Evolutionary conservation across 305 asterid genomes (phyloP).

Genomic region (Rubia tinctorum): DNA sequence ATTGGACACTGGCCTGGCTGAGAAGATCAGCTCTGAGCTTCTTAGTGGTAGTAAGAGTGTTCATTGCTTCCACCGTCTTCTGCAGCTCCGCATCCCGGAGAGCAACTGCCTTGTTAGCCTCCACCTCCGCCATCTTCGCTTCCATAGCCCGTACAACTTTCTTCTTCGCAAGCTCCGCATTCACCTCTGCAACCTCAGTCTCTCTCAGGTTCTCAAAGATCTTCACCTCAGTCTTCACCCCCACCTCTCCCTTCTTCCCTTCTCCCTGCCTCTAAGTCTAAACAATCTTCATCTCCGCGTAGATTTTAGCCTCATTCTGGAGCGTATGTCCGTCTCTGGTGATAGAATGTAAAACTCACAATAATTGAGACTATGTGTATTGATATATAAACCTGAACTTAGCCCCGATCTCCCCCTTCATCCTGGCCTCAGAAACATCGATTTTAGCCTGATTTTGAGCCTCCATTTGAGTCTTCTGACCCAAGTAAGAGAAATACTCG

Average conservation of each 20-base stretch:
- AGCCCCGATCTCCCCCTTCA: conserved; percentile 52
- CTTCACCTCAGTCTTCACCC: conserved; percentile 46
- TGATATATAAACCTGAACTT: conserved; percentile 13
- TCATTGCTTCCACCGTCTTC: conserved; percentile 52
- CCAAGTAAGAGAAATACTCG: conserved; percentile 56
- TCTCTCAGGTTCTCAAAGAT: conserved; percentile 46
- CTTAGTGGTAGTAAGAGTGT: conserved; percentile 28
- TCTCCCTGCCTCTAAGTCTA: conserved; percentile 49
- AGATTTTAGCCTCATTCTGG: conserved; percentile 54
- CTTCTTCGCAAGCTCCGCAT: conserved; percentile 44
- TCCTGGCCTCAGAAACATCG: conserved; percentile 53
- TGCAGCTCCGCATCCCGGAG: conserved; percentile 55
- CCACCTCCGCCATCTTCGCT: conserved; percentile 52
- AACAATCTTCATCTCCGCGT: conserved; percentile 53
- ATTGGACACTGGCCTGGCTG: conserved; percentile 22
- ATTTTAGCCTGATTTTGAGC: conserved; percentile 61
- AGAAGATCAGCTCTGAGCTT: conserved; percentile 20
- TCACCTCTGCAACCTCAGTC: conserved; percentile 59
- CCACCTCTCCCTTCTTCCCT: conserved; percentile 49
- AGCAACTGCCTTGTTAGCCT: conserved; percentile 49
- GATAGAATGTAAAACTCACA: no score
- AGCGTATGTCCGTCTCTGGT: conserved; percentile 38
- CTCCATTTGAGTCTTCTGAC: conserved; percentile 66
- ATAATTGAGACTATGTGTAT: no score
- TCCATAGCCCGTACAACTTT: conserved; percentile 57